A percentile compares a stretch with the other conserved stretches of the same genome.
phyloP scores from a whole-genome alignment of 441 rosid species.

The Erodium moschatum region DNA sequence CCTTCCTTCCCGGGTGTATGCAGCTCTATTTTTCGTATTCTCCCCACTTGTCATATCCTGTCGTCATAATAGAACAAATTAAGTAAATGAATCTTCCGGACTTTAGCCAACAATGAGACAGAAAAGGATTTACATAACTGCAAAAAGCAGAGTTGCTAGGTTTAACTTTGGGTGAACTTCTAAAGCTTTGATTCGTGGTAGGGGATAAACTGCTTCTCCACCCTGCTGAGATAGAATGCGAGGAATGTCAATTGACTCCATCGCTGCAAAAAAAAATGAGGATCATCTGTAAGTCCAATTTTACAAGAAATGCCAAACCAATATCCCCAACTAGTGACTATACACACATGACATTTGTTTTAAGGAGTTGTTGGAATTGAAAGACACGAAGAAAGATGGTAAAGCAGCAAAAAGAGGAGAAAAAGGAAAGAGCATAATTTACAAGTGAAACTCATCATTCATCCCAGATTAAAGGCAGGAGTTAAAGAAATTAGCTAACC shows the following conservation, averaged over 20 bases:
- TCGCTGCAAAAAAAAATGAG: slow-evolving; percentile 48
- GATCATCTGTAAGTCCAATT: slow-evolving; percentile 19
- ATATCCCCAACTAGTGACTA: not conserved
- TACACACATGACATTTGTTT: not conserved
- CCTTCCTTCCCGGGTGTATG: slow-evolving; percentile 94
- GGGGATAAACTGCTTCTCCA: slow-evolving; percentile 95
- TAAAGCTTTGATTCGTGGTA: slow-evolving; percentile 70
- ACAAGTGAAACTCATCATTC: not conserved
- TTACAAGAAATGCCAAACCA: not conserved
- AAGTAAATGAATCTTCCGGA: not conserved
- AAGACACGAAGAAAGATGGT: too few species aligned
- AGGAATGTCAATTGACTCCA: slow-evolving; percentile 84
- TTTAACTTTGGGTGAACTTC: slow-evolving; percentile 96
- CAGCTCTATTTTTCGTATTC: slow-evolving; percentile 65
- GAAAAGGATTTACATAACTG: slow-evolving; percentile 45
- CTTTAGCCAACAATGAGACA: slow-evolving; percentile 15
- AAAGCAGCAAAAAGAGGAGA: not conserved
- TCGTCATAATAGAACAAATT: slow-evolving; percentile 19
- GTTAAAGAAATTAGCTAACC: slow-evolving; percentile 35
- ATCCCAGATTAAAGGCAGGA: not conserved
- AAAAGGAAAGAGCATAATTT: not conserved
- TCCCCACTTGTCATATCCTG: slow-evolving; percentile 63
- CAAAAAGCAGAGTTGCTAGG: slow-evolving; percentile 77
- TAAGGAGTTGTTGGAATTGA: not conserved
- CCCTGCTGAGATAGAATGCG: slow-evolving; percentile 88